Evolutionary conservation across 257 asterid species (phyloP), one percentile per base, ranked within the genome.

Genomic region (Ballota nigra): DNA sequence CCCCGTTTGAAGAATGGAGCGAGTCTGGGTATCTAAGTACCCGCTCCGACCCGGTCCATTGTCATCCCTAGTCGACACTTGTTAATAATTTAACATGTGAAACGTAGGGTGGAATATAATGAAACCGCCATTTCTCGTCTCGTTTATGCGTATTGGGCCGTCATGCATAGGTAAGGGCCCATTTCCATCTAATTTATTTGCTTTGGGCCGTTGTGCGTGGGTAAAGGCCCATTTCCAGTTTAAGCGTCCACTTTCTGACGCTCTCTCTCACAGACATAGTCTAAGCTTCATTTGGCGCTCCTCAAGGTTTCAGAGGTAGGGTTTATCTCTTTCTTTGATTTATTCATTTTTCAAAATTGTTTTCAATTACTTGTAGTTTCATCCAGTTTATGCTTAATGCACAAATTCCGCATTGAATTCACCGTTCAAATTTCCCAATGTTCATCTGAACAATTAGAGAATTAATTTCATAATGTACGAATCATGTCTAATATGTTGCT

Each of bases 231-330:
- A n/a, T n/a, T n/a, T n/a, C n/a, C n/a, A n/a, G n/a, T 0, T 4
- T 19, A 55, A 19, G 33, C 15, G 34, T 13, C 23, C 15, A 24
- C 26, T 13, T 13, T 12, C 56, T 0, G 4, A 24, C 22, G 6
- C 26, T 22, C 55, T 0, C 13, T 11, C 6, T 52, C 24, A 13
- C n/a, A 2, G 6, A 2, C 15, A 1, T 64, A 43, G n/a, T 43
- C 26, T n/a, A 34, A 16, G 12, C 59, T 73, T 57, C 73, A 28
- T 12, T 43, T 41, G 53, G 69, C 29, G 63, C 69, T 58, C 55
- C 73, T 62, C 0, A 28, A 29, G 38, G 16, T 24, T 57, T 20
- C 74, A 29, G 52, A 29, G 69, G 78, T 74, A 67, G 70, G 79
- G 70, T 67, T 66, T 74, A 74, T 66, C 68, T 6, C 24, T 3